phyloP scores from a whole-genome alignment of 2,329 filamentous ascomycete genomes.

The Cryphonectria carpinicola region DNA sequence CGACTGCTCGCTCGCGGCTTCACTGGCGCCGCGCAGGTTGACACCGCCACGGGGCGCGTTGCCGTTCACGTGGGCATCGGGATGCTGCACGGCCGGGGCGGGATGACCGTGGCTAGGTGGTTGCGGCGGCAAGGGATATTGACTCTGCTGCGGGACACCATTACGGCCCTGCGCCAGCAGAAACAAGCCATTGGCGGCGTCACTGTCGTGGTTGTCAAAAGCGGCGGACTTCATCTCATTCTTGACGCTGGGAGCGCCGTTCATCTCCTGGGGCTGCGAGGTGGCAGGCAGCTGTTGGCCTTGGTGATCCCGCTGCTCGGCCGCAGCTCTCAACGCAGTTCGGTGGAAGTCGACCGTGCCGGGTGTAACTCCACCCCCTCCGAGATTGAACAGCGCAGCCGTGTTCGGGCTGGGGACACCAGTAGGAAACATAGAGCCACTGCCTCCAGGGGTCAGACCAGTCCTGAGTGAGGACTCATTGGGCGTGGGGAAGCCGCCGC shows the following conservation, averaged over 20 bases:
- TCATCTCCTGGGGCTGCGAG: slow-evolving; percentile 60
- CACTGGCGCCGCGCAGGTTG: slow-evolving; percentile 63
- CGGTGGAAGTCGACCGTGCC: slow-evolving; percentile 93
- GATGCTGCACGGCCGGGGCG: slow-evolving; percentile 40
- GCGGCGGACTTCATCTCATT: slow-evolving; percentile 62
- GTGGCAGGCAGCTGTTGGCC: slow-evolving; percentile 43
- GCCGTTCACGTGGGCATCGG: slow-evolving; percentile 54
- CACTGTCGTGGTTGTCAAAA: slow-evolving; percentile 89
- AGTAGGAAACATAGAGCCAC: slow-evolving; percentile 91
- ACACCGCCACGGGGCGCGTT: slow-evolving; percentile 45
- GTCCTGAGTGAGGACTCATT: slow-evolving; percentile 95
- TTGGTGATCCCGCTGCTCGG: slow-evolving; percentile 61
- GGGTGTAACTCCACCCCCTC: slow-evolving; percentile 83
- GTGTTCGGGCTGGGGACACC: slow-evolving; percentile 82
- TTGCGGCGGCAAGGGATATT: slow-evolving; percentile 49
- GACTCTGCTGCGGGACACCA: slow-evolving; percentile 56
- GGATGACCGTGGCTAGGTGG: slow-evolving; percentile 56
- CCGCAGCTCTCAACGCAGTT: slow-evolving; percentile 81
- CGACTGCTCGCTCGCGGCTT: slow-evolving; percentile 70
- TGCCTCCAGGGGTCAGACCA: slow-evolving; percentile 90
- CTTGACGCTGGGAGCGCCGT: slow-evolving; percentile 48
- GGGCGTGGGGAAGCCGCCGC: slow-evolving; percentile 87
- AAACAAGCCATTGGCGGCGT: slow-evolving; percentile 92
- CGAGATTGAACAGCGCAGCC: slow-evolving; percentile 78
- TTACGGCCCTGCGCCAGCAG: slow-evolving; percentile 78